These are phyloP conservation scores for Didymosphaeria variabile DNA, from an alignment of 2,329 filamentous ascomycete genomes.

Conservation along the genomic window DNA sequence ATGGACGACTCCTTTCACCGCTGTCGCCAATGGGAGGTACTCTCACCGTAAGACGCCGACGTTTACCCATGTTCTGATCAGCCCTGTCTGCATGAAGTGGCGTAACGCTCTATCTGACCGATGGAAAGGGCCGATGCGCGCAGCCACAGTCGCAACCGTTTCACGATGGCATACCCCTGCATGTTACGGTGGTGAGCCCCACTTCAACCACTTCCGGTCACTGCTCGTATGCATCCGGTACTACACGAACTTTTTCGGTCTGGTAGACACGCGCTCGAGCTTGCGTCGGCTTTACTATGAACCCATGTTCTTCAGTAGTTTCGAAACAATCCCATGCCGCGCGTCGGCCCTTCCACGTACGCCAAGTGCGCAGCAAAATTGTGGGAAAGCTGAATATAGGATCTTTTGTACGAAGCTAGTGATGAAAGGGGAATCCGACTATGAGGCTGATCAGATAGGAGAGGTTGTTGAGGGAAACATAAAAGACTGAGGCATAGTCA, in stretches of 20 bases:
- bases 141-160: conserved; percentile 5
- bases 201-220: neutral
- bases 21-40: neutral
- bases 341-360: neutral
- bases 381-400: neutral
- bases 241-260: neutral
- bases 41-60: neutral
- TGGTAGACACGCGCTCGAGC: neutral
- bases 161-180: conserved; percentile 1
- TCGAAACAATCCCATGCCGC: neutral
- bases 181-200: neutral
- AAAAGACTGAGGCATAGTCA: neutral
- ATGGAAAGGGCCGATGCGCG: neutral
- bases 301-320: neutral
- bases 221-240: neutral
- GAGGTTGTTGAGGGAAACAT: neutral
- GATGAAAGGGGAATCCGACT: neutral
- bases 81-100: neutral
- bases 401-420: neutral
- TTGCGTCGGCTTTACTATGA: neutral
- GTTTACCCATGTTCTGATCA: conserved; percentile 1
- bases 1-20: neutral
- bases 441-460: neutral
- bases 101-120: neutral
- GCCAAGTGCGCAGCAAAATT: neutral